phyloP scores from a whole-genome alignment of 2,329 filamentous ascomycete species.

The Teratosphaeria destructans region DNA sequence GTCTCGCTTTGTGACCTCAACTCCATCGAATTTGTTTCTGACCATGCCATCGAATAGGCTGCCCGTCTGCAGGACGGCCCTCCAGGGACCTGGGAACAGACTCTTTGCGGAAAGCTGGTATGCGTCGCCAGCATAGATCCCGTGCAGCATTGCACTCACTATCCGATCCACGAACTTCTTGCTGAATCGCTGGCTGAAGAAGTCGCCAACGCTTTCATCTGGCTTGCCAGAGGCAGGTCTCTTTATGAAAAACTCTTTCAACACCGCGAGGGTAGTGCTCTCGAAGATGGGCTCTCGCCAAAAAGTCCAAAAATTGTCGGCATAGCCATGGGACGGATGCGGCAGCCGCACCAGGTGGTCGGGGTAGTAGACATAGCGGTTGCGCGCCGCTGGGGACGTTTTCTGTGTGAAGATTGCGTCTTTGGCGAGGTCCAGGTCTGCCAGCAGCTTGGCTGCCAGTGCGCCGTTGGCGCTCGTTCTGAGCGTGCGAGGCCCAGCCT shows the following conservation, averaged over 20 bases:
- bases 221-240: constrained; percentile 1
- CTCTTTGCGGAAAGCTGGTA: constrained; percentile 65
- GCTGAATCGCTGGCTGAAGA: constrained; percentile 47
- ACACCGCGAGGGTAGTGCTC: constrained; percentile 30
- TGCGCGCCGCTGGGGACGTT: constrained; percentile 42
- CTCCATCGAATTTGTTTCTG: constrained; percentile 19
- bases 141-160: constrained; percentile 66
- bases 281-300: constrained; percentile 46
- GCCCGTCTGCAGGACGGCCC: constrained; percentile 39
- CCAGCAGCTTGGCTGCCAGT: constrained; percentile 57
- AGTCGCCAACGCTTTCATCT: constrained; percentile 65
- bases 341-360: constrained; percentile 64
- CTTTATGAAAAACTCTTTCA: constrained; percentile 22
- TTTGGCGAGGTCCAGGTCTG: constrained; percentile 45
- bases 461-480: constrained; percentile 50
- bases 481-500: constrained; percentile 73
- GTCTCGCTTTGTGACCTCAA: constrained; percentile 27
- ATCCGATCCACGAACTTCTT: constrained; percentile 57
- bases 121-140: constrained; percentile 86
- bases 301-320: constrained; percentile 18
- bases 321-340: constrained; percentile 28
- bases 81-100: constrained; percentile 42
- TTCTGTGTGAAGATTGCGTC: constrained; percentile 46
- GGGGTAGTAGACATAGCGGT: constrained; percentile 80
- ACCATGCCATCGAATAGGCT: constrained; percentile 27